Conservation (phyloP, 1,139 yeast species). For the Blastobotrys raffinosifermentans region DNA sequence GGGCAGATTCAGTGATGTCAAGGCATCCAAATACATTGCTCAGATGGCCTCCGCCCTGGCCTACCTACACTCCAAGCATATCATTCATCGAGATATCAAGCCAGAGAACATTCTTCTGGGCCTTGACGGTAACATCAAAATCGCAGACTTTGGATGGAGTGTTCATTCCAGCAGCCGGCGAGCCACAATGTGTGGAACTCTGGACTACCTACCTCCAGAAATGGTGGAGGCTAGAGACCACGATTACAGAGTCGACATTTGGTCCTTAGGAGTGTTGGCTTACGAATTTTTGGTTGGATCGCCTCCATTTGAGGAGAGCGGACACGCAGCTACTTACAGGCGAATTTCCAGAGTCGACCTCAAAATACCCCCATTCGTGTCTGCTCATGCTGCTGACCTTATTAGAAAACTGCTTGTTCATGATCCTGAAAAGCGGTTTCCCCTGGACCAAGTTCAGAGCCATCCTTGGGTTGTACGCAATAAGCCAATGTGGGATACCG, state of each 20-base stretch:
- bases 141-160: conserved; percentile 97
- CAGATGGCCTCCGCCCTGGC: conserved; percentile 78
- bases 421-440: conserved; percentile 61
- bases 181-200: conserved; percentile 87
- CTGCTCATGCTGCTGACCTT: conserved; percentile 71
- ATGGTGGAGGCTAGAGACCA: conserved; percentile 83
- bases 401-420: conserved; percentile 56
- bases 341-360: conserved; percentile 75
- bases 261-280: conserved; percentile 88
- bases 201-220: conserved; percentile 94
- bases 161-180: conserved; percentile 56
- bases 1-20: conserved; percentile 61
- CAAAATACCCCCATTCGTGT: conserved; percentile 61
- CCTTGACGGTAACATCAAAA: conserved; percentile 63
- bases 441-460: conserved; percentile 51
- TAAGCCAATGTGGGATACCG: conserved; percentile 43
- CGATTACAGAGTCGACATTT: conserved; percentile 73
- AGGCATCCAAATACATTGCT: conserved; percentile 67
- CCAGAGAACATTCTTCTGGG: conserved; percentile 85
- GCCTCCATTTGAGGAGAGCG: conserved; percentile 84
- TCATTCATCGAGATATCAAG: conserved; percentile 87
- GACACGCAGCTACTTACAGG: conserved; percentile 67
- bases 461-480: conserved; percentile 84
- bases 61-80: conserved; percentile 69
- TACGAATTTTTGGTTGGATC: conserved; percentile 83